phyloP scores from a whole-genome alignment of 169 alveolate species.

The Cryptosporidium ubiquitum region DNA sequence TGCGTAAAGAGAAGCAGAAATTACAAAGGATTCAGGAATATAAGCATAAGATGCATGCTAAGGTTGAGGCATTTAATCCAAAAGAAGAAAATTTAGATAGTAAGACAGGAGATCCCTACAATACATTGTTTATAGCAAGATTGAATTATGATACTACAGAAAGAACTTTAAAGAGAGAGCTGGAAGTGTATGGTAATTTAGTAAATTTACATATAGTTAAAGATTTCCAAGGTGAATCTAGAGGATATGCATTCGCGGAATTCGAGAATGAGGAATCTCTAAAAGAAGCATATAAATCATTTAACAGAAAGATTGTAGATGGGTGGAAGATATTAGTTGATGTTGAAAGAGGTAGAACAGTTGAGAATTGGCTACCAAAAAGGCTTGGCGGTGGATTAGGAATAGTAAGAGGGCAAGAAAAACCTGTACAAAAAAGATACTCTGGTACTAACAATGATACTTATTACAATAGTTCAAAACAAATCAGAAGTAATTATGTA shows the following conservation, averaged over 20 bases:
- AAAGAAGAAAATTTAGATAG: not conserved
- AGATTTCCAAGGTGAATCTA: slow-evolving; percentile 83
- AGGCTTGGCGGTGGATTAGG: slow-evolving; percentile 91
- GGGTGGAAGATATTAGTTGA: slow-evolving; percentile 86
- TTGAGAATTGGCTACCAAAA: slow-evolving; percentile 84
- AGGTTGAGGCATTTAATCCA: slow-evolving; percentile 15
- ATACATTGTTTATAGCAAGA: slow-evolving; percentile 85
- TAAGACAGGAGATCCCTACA: slow-evolving; percentile 81
- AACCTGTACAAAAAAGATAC: not conserved
- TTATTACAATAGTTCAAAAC: not conserved
- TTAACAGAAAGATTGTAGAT: slow-evolving; percentile 83
- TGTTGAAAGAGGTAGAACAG: slow-evolving; percentile 88
- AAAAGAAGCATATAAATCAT: slow-evolving; percentile 80
- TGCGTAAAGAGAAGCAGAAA: not conserved
- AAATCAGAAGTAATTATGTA: not conserved
- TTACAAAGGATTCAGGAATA: not conserved
- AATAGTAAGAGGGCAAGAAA: slow-evolving; percentile 49
- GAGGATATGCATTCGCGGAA: slow-evolving; percentile 90
- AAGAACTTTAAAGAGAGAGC: slow-evolving; percentile 80
- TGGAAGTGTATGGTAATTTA: slow-evolving; percentile 86
- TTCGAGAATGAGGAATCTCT: slow-evolving; percentile 82
- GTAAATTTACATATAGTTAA: slow-evolving; percentile 79
- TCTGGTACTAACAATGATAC: not conserved
- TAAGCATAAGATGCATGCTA: not conserved
- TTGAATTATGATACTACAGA: slow-evolving; percentile 84